Percentiles rank a stretch among this genome's conserved stretches.
These are phyloP conservation scores for Mycena galopus DNA, from an alignment of 768 basidiomycete genomes.

Conservation along the genomic window DNA sequence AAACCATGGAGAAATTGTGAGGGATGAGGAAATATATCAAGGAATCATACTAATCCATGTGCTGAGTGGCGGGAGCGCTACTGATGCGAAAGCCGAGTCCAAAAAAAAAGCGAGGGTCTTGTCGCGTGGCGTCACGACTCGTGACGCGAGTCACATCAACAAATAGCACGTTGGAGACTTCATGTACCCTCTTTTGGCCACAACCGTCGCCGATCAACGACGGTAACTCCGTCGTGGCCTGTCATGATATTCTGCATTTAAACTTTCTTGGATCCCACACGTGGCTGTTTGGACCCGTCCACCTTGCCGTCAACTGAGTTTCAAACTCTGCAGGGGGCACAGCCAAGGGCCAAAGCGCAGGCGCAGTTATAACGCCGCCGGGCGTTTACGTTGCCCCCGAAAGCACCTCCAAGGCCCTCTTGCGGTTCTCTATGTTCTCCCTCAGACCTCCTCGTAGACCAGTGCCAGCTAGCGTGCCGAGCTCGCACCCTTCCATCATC, in stretches of 20 bases:
- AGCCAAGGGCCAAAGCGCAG: neutral
- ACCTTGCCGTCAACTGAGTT: neutral
- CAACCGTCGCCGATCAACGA: no score
- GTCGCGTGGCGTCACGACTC: no score
- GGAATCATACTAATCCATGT: no score
- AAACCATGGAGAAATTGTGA: no score
- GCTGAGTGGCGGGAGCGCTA: no score
- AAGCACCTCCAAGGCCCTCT: neutral
- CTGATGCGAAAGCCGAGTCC: no score
- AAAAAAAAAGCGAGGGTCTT: no score
- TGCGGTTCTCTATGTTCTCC: conserved; percentile 16
- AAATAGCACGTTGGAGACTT: no score
- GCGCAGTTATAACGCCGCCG: neutral
- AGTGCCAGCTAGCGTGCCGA: neutral
- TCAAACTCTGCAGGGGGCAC: neutral
- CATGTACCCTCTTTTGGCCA: no score
- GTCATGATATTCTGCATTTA: neutral
- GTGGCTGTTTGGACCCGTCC: neutral
- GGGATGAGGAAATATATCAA: no score
- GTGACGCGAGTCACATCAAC: no score
- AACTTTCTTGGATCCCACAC: neutral
- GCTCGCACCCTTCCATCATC: neutral
- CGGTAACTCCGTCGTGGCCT: neutral
- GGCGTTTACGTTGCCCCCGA: neutral
- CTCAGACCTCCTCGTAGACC: conserved; percentile 5